These are phyloP conservation scores for Calonectria pseudoturangicola DNA, from an alignment of 2,329 filamentous ascomycete genomes.

Conservation along the genomic window DNA sequence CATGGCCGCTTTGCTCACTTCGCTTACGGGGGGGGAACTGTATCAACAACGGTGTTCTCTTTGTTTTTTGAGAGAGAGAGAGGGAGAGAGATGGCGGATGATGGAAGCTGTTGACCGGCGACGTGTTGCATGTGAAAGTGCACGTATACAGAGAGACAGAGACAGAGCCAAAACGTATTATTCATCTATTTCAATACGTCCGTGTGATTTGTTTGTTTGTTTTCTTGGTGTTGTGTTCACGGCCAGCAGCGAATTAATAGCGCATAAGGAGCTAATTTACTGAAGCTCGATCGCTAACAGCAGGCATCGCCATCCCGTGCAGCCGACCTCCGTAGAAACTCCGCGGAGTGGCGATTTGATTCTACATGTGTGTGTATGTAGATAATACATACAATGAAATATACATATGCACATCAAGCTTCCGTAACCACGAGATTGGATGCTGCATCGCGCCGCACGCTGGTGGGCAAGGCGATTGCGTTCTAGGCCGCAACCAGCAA, in stretches of 20 bases:
- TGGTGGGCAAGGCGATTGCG: neutral
- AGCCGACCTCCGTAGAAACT: no score
- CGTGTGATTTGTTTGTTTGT: conserved; percentile 6
- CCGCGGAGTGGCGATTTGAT: neutral
- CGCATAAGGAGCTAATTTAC: conserved; percentile 20
- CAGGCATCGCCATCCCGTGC: neutral
- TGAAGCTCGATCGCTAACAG: neutral
- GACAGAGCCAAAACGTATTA: no score
- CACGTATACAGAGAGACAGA: no score
- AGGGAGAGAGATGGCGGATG: neutral
- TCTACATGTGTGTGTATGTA: no score
- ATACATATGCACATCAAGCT: neutral
- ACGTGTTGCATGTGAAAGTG: neutral
- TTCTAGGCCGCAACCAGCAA: neutral
- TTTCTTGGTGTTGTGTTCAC: neutral
- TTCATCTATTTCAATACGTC: conserved; percentile 3
- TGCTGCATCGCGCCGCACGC: neutral
- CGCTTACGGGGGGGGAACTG: neutral
- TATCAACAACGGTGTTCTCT: no score
- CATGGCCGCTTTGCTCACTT: conserved; percentile 3
- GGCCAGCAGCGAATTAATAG: neutral
- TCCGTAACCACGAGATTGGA: conserved; percentile 8
- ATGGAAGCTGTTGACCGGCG: neutral
- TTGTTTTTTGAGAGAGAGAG: no score
- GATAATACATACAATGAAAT: no score